Evolutionary conservation across 495 filamentous ascomycete genomes (phyloP), one percentile per base, ranked within the genome.

Genomic region (Penicillium egyptiacum): DNA sequence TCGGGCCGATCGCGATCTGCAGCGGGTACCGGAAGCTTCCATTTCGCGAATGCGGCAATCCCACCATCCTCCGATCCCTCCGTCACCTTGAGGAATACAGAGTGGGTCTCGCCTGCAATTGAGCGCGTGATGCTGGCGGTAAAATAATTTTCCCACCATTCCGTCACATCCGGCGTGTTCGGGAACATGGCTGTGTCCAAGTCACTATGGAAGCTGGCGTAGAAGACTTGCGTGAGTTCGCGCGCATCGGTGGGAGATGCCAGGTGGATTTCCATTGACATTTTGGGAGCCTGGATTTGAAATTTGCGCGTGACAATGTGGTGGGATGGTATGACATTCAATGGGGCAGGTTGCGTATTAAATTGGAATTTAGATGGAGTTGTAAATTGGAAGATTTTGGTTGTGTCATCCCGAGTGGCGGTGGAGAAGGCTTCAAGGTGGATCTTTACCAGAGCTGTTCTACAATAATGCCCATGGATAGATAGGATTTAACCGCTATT

Each of bases 171-270:
- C n/a, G 64, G 61, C 2, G 56, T 64, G 14, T 33, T 50, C 0
- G 70, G 70, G 50, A 70, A 71, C 57, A 73, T 60, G 12, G 46
- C 56, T 19, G 31, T 45, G 53, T 66, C 60, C 56, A 65, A 55
- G 22, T 45, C 20, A 31, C 61, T 55, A 12, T 43, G 58, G 66
- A 70, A 72, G 40, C 58, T 52, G 45, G 52, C 55, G 11, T 57
- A 46, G 62, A 70, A 70, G 11, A 66, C 31, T 31, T 57, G 50
- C 0, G 60, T 42, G 2, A 71, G 55, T 9, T 49, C 19, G 9
- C 56, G 26, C 12, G 62, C 61, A 42, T 71, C 70, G 23, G 31
- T 2, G 23, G 57, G 39, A 2, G 31, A 41, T 10, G 67, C 62
- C 4, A 30, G 31, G n/a, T 60, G 40, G 3, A 64, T 16, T 33